Evolutionary conservation across 306 rosid species (phyloP).

Genomic region (Hippophae gyantsensis): DNA sequence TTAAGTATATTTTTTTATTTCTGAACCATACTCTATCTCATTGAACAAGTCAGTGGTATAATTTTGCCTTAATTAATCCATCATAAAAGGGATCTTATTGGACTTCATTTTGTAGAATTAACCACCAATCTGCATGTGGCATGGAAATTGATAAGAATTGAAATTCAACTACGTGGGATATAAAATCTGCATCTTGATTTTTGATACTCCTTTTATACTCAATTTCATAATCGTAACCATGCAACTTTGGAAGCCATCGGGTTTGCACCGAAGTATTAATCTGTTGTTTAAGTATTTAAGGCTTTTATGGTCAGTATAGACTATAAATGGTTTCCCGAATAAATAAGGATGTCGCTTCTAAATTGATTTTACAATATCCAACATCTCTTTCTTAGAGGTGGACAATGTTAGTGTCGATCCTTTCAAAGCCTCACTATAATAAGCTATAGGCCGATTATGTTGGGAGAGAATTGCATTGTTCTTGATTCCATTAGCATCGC

Average conservation of each 20-base stretch:
- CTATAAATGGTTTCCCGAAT: neutral
- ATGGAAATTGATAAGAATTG: too few species aligned
- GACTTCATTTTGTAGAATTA: too few species aligned
- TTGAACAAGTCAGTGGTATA: too few species aligned
- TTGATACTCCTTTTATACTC: neutral
- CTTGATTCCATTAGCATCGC: neutral
- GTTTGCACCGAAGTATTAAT: neutral
- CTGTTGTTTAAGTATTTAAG: neutral
- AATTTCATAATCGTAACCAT: too few species aligned
- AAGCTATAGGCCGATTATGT: neutral
- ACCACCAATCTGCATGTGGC: too few species aligned
- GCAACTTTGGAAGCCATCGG: neutral
- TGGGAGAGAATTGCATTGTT: neutral
- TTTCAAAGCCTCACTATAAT: neutral
- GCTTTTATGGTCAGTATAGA: neutral
- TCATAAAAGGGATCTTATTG: too few species aligned
- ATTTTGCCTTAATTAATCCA: too few species aligned
- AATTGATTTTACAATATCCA: neutral
- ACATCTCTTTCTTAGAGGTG: neutral
- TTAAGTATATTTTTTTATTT: too few species aligned
- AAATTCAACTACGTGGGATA: too few species aligned
- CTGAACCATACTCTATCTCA: too few species aligned
- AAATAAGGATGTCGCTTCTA: neutral
- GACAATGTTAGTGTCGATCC: neutral
- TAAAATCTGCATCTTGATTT: neutral